phyloP scores from a whole-genome alignment of 2,329 filamentous ascomycete species.

The Alternaria metachromatica region DNA sequence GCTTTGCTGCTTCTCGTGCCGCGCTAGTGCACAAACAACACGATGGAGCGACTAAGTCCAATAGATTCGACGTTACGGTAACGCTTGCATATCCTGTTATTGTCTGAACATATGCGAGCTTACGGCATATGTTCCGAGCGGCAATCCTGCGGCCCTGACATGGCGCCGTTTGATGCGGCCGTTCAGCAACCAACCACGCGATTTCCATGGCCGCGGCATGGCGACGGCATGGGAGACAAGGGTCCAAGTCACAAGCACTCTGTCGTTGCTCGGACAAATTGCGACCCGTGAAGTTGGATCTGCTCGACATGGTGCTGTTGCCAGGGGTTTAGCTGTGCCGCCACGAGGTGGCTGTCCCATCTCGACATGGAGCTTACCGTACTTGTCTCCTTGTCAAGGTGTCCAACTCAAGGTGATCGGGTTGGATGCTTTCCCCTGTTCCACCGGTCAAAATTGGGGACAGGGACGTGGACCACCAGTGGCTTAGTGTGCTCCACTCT shows the following conservation, averaged over 20 bases:
- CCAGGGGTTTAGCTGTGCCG: constrained; percentile 9
- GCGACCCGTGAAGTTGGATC: constrained; percentile 14
- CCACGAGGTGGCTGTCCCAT: constrained; percentile 11
- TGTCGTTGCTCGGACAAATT: constrained; percentile 3
- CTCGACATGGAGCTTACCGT: background rate
- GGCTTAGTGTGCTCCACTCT: constrained; percentile 16
- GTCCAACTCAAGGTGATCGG: constrained; percentile 3
- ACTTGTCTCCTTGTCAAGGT: constrained; percentile 4
- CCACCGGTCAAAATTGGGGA: constrained; percentile 5
- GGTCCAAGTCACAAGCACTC: constrained; percentile 16
- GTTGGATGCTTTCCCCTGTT: constrained; percentile 4
- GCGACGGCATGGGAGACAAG: constrained; percentile 13
- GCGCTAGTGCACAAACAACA: constrained; percentile 21
- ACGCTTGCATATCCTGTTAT: constrained; percentile 7
- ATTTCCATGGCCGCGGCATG: constrained; percentile 14
- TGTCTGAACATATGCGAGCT: constrained; percentile 20
- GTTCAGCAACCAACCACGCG: constrained; percentile 25
- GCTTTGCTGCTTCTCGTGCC: constrained; percentile 10
- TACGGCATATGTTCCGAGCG: constrained; percentile 24
- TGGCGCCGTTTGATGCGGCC: constrained; percentile 29
- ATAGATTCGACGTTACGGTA: constrained; percentile 8
- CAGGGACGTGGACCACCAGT: constrained; percentile 3
- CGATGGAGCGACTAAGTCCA: constrained; percentile 12
- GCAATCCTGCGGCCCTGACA: constrained; percentile 28
- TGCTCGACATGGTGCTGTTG: constrained; percentile 12